A percentile compares a stretch with the other conserved stretches of the same genome.
Conservation (phyloP, 2,329 filamentous ascomycete genomes). For the Plectosphaerella sp. region DNA sequence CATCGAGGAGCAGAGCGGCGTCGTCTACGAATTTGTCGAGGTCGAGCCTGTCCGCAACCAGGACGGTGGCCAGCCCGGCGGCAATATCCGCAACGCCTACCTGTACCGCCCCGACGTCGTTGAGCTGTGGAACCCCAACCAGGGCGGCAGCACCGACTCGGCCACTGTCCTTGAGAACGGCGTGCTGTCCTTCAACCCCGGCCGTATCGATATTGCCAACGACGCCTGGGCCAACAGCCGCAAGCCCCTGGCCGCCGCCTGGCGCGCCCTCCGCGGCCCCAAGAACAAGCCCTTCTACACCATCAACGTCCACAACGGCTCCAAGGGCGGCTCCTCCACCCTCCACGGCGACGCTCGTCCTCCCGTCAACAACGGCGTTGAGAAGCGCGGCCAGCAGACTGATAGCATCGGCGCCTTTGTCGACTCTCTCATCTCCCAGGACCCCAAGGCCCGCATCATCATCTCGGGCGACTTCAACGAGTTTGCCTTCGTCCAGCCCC, state of each 20-base stretch:
- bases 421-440: constrained; percentile 48
- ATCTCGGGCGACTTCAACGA: constrained; percentile 70
- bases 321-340: constrained; percentile 61
- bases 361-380: constrained; percentile 61
- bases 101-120: constrained; percentile 60
- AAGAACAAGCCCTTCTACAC: constrained; percentile 59
- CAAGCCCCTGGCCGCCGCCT: constrained; percentile 64
- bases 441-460: constrained; percentile 54
- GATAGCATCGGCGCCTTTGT: constrained; percentile 57
- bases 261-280: constrained; percentile 51
- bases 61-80: constrained; percentile 64
- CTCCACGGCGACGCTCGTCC: constrained; percentile 63
- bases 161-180: constrained; percentile 55
- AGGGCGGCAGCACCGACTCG: constrained; percentile 47
- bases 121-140: constrained; percentile 54
- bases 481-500: constrained; percentile 58
- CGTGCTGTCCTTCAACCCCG: constrained; percentile 63
- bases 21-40: constrained; percentile 55
- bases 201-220: constrained; percentile 60
- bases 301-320: constrained; percentile 65
- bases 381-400: constrained; percentile 51
- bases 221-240: constrained; percentile 55
- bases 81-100: constrained; percentile 69
- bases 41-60: constrained; percentile 54
- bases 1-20: constrained; percentile 43